These are phyloP conservation scores for Baudoinia panamericana DNA, from an alignment of 495 filamentous ascomycete genomes.

Conservation along the genomic window DNA sequence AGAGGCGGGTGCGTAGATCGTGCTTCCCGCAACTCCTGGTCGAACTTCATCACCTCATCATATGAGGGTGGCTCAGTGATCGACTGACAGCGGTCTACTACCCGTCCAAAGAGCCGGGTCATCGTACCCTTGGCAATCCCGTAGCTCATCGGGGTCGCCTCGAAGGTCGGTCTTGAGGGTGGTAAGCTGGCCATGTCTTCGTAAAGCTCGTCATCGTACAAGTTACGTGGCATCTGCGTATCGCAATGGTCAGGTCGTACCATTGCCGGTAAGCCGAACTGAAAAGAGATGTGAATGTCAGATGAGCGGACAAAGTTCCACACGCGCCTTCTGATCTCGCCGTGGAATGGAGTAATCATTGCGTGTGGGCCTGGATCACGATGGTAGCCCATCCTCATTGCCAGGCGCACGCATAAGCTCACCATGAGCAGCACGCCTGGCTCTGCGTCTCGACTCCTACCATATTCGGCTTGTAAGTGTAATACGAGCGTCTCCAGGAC, in stretches of 20 bases:
- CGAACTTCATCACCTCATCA: constrained; percentile 67
- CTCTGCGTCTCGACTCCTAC: constrained; percentile 66
- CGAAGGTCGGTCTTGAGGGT: constrained; percentile 53
- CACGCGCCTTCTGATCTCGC: constrained; percentile 78
- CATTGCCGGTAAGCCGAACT: constrained; percentile 82
- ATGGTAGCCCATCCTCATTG: constrained; percentile 93
- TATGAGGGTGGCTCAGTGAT: constrained; percentile 44
- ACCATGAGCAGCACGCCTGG: constrained; percentile 68
- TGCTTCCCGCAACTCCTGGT: constrained; percentile 56
- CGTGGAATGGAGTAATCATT: constrained; percentile 72
- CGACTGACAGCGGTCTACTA: constrained; percentile 41
- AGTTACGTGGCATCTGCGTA: constrained; percentile 69
- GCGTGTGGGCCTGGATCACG: constrained; percentile 77
- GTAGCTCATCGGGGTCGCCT: constrained; percentile 78
- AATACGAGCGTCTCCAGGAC: constrained; percentile 84
- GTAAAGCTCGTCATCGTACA: constrained; percentile 88
- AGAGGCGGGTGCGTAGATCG: constrained; percentile 54
- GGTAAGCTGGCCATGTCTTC: constrained; percentile 66
- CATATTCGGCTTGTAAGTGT: constrained; percentile 70
- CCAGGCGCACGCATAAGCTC: constrained; percentile 68
- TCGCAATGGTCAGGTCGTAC: constrained; percentile 72
- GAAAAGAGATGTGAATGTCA: constrained; percentile 83
- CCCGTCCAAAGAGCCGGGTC: constrained; percentile 45
- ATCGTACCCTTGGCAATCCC: constrained; percentile 71
- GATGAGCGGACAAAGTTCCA: constrained; percentile 74